A percentile compares a stretch with the other conserved stretches of the same genome.
These are phyloP conservation scores for Crithidia sp. DNA, from an alignment of 208 protist genomes.

Conservation along the genomic window DNA sequence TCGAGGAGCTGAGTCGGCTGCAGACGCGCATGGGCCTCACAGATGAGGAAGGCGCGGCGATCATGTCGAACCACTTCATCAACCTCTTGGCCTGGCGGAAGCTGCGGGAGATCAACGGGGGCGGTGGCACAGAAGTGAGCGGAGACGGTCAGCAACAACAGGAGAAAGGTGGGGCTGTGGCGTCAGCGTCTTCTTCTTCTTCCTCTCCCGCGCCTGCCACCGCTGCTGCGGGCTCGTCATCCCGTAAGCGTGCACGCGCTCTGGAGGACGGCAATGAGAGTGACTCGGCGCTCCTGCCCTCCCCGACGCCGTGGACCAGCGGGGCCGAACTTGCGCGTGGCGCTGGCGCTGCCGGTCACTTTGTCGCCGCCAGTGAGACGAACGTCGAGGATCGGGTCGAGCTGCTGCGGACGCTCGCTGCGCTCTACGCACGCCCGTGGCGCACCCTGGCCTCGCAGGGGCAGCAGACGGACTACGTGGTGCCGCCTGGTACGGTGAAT, in stretches of 20 bases:
- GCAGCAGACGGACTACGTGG: constrained; percentile 77
- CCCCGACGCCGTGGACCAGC: constrained; percentile 68
- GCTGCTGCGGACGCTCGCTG: constrained; percentile 57
- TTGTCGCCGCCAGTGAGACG: constrained; percentile 61
- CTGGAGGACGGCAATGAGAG: not conserved
- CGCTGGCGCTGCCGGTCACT: constrained; percentile 25
- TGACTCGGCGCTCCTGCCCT: constrained; percentile 37
- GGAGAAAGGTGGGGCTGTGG: not conserved
- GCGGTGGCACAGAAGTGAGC: not conserved
- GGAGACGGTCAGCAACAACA: not conserved
- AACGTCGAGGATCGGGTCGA: constrained; percentile 73
- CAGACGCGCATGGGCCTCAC: constrained; percentile 43
- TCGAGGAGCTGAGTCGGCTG: constrained; percentile 60
- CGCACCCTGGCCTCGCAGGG: constrained; percentile 56
- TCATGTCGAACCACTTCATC: constrained; percentile 90
- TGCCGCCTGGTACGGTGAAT: constrained; percentile 76
- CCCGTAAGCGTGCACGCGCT: constrained; percentile 19
- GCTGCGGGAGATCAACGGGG: constrained; percentile 71
- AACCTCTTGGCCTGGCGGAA: constrained; percentile 86
- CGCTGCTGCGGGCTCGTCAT: not conserved
- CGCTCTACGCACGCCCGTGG: constrained; percentile 74
- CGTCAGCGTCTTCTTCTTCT: not conserved
- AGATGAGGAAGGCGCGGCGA: constrained; percentile 55
- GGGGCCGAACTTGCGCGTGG: constrained; percentile 32
- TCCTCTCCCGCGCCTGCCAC: not conserved